A percentile compares a stretch with the other conserved stretches of the same genome.
Evolutionary conservation across 345 rosid genomes (phyloP).

Genomic region (Camelina neglecta): DNA sequence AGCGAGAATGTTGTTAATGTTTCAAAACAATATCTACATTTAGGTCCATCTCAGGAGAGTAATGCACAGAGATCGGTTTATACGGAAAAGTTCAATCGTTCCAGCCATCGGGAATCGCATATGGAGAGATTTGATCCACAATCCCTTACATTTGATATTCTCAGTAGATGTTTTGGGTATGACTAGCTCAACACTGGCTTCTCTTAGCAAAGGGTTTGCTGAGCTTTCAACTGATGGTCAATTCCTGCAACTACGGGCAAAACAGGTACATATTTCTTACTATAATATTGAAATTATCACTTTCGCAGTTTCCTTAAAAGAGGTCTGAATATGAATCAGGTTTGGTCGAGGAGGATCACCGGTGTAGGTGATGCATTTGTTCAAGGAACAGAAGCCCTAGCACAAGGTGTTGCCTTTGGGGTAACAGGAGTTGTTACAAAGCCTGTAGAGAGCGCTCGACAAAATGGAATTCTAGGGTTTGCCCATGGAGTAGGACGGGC

Average conservation of each 20-base stretch:
- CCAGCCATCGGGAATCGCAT: conserved; percentile 88
- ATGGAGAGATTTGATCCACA: conserved; percentile 97
- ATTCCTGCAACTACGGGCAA: conserved; percentile 88
- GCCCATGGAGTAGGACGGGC: conserved; percentile 97
- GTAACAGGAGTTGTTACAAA: conserved; percentile 95
- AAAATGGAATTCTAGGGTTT: conserved; percentile 87
- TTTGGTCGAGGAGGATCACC: conserved; percentile 88
- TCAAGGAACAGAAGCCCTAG: conserved; percentile 98
- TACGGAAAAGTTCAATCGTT: conserved; percentile 85
- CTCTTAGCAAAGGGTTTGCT: conserved; percentile 96
- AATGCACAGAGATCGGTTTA: conserved; percentile 87
- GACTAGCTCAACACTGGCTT: conserved; percentile 97
- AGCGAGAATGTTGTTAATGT: conserved; percentile 29
- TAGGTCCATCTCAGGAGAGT: conserved; percentile 97
- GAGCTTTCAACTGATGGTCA: conserved; percentile 98
- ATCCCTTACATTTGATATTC: conserved; percentile 89
- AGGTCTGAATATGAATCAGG: conserved; percentile 57
- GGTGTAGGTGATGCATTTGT: conserved; percentile 95
- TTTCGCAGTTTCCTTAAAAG: conserved; percentile 23
- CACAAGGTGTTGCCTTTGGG: conserved; percentile 98
- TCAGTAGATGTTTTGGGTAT: conserved; percentile 97
- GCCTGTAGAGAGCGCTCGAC: conserved; percentile 93
- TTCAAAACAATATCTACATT: conserved; percentile 33
- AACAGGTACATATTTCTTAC: conserved; percentile 63
- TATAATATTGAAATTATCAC: conserved; percentile 8